Evolutionary conservation across 371 early-diverging fungal genomes (phyloP).

Genomic region (Syncephalastrum contaminatum): DNA sequence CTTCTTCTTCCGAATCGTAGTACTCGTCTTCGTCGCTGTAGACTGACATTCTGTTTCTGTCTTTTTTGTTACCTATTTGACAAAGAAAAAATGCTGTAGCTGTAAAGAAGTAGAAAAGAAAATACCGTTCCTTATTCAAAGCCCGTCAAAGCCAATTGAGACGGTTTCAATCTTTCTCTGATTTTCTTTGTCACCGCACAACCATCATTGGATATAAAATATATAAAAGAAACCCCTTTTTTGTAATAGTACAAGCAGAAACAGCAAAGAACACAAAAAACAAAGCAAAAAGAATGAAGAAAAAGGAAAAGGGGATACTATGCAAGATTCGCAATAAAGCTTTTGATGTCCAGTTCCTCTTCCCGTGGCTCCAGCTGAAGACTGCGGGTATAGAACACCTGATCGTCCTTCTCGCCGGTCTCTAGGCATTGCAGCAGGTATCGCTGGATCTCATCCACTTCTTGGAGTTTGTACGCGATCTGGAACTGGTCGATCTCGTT

Average conservation of each 20-base stretch:
- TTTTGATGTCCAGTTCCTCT: conserved; percentile 33
- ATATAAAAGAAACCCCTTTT: too few relatives aligned
- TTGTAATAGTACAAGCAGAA: too few relatives aligned
- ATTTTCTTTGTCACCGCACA: too few relatives aligned
- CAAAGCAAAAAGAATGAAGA: conserved; percentile 2
- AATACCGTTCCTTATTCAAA: too few relatives aligned
- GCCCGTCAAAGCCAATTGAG: too few relatives aligned
- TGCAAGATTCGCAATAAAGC: conserved; percentile 19
- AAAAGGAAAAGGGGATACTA: conserved; percentile 2
- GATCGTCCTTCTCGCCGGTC: conserved; percentile 38
- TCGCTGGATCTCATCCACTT: conserved; percentile 57
- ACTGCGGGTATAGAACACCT: conserved; percentile 41
- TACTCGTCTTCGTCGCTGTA: neutral
- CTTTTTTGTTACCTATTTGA: too few relatives aligned
- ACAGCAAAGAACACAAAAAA: neutral
- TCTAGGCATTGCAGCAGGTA: conserved; percentile 34
- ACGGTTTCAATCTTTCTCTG: too few relatives aligned
- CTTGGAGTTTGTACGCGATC: conserved; percentile 59
- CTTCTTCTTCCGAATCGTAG: conserved; percentile 17
- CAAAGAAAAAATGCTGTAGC: too few relatives aligned
- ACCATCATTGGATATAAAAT: too few relatives aligned
- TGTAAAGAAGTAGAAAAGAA: too few relatives aligned
- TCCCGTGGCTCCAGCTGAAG: conserved; percentile 44
- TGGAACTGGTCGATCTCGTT: conserved; percentile 82
- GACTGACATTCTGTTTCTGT: too few relatives aligned